These are phyloP conservation scores for Musa acuminata DNA, from an alignment of 176 grass and related monocot genomes.

Conservation along the genomic window DNA sequence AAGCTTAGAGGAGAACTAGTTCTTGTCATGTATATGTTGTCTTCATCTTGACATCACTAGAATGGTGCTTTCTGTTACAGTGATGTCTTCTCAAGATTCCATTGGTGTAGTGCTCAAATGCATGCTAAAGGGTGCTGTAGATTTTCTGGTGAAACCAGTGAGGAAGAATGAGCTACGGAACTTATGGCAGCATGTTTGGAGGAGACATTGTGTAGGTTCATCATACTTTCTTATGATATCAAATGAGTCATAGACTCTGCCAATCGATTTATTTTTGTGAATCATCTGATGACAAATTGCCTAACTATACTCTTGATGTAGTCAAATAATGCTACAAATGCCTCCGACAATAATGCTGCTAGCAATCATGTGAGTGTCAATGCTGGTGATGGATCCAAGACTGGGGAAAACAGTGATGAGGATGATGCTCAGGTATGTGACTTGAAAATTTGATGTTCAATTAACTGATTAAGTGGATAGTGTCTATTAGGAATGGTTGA, in stretches of 20 bases:
- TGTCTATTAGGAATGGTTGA: not conserved
- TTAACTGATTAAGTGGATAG: not conserved
- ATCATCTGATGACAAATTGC: not conserved
- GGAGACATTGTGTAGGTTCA: constrained; percentile 72
- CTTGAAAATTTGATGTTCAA: not conserved
- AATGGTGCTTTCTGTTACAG: constrained; percentile 27
- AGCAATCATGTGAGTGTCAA: constrained; percentile 77
- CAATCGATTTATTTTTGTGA: not conserved
- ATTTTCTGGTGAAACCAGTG: no score
- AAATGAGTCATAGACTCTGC: not conserved
- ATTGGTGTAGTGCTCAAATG: constrained; percentile 88
- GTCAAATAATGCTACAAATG: constrained; percentile 57
- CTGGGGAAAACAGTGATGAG: constrained; percentile 47
- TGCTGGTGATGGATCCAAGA: constrained; percentile 43
- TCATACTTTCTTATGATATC: constrained; percentile 1
- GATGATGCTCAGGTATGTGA: constrained; percentile 63
- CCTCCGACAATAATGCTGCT: constrained; percentile 56
- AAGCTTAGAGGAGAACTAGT: not conserved
- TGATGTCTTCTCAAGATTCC: constrained; percentile 97
- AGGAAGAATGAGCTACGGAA: no score
- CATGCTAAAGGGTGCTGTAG: no score
- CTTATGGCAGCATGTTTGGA: no score
- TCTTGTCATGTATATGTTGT: not conserved
- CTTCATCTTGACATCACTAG: not conserved
- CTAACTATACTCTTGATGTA: constrained; percentile 24